A percentile compares a stretch with the other conserved stretches of the same genome.
These are phyloP conservation scores for Trypanosoma platydactyli DNA, from an alignment of 208 protist species.

Conservation along the genomic window DNA sequence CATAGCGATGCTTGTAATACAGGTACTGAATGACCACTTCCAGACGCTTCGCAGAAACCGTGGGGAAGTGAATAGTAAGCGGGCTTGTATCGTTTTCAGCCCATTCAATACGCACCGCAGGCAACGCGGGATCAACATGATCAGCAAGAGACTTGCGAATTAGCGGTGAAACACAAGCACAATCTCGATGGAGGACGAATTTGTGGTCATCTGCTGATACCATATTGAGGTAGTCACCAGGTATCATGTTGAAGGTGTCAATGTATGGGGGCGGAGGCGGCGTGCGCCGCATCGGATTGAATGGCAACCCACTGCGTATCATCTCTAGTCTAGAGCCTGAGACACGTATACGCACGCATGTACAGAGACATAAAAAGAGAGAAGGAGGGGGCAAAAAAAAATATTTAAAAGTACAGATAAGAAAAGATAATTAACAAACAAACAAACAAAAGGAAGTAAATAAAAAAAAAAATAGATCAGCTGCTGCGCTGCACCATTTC, in stretches of 20 bases:
- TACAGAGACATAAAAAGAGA: background rate
- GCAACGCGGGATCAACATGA: conserved; percentile 31
- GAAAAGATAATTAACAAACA: conserved; percentile 1
- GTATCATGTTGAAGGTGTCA: conserved; percentile 62
- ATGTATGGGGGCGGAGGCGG: conserved; percentile 77
- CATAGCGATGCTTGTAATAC: conserved; percentile 86
- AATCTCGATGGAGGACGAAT: conserved; percentile 60
- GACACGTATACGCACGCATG: background rate
- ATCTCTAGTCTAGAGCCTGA: background rate
- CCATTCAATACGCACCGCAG: conserved; percentile 40
- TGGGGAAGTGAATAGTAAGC: conserved; percentile 54
- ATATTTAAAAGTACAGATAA: background rate
- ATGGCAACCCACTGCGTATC: conserved; percentile 58
- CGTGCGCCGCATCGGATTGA: conserved; percentile 88
- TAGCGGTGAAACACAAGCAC: conserved; percentile 57
- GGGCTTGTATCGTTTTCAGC: background rate
- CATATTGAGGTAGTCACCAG: conserved; percentile 57
- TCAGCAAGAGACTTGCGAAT: conserved; percentile 59
- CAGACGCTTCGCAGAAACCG: conserved; percentile 38
- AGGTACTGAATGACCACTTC: conserved; percentile 77
- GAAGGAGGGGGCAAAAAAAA: background rate
- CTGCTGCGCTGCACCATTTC: background rate
- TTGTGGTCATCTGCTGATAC: conserved; percentile 36
- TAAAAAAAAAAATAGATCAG: conserved; percentile 9
- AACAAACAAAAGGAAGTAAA: background rate